Evolutionary conservation across 192 early-diverging fungal species (phyloP).

Genomic region (Blastocladiella britannica): DNA sequence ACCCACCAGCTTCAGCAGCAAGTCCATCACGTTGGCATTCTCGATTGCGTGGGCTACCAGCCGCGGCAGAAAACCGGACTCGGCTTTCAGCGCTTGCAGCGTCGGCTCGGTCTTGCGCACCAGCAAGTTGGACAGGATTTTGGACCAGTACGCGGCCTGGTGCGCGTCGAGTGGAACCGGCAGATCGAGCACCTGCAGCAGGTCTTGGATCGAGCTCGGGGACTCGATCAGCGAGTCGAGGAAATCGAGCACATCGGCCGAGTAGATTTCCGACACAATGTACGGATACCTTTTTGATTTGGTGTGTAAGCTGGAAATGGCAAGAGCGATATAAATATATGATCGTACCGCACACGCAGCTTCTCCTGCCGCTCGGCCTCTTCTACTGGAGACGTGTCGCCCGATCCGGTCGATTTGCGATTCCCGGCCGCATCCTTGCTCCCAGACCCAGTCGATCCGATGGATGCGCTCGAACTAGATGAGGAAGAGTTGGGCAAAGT

Average conservation of each 20-base stretch:
- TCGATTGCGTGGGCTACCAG: constrained; percentile 60
- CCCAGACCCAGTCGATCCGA: neutral
- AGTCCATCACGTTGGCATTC: constrained; percentile 70
- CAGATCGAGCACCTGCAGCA: constrained; percentile 71
- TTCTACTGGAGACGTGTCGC: neutral
- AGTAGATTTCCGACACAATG: constrained; percentile 54
- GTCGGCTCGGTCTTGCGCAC: constrained; percentile 80
- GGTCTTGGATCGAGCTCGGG: constrained; percentile 47
- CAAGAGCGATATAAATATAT: constrained; percentile 1
- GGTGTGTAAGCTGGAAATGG: neutral
- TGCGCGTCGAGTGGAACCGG: constrained; percentile 49
- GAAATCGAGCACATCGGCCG: constrained; percentile 56
- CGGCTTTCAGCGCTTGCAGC: constrained; percentile 60
- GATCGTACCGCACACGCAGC: neutral
- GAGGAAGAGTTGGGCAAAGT: too few relatives aligned
- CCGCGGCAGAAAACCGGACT: constrained; percentile 49
- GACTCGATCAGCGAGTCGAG: constrained; percentile 52
- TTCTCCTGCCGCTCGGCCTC: constrained; percentile 1
- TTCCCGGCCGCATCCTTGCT: neutral
- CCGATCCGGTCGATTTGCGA: neutral
- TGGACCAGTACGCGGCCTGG: constrained; percentile 77
- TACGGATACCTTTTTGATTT: constrained; percentile 49
- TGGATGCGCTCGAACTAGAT: too few relatives aligned
- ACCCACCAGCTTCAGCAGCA: constrained; percentile 80
- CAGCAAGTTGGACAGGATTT: constrained; percentile 69